A percentile compares a stretch with the other conserved stretches of the same genome.
phyloP scores from a whole-genome alignment of 768 basidiomycete genomes.

The Suillus discolor region DNA sequence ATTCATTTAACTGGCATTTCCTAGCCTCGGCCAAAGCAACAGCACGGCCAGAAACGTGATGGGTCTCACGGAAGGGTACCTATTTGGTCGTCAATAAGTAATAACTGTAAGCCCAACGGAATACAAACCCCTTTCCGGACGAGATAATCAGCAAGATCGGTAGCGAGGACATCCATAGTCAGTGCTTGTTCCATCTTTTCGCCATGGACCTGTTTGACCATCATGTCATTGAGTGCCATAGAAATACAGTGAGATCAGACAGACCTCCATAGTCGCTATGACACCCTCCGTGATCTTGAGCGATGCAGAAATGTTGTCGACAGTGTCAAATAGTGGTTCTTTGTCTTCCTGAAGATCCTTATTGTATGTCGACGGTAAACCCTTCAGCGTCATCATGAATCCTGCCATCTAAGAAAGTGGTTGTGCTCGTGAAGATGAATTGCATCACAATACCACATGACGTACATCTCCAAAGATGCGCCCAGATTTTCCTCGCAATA shows the following conservation, averaged over 20 bases:
- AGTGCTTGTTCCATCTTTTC: conserved; percentile 89
- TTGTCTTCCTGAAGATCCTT: conserved; percentile 99
- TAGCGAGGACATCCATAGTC: conserved; percentile 98
- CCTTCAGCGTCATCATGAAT: conserved; percentile 96
- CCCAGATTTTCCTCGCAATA: conserved; percentile 93
- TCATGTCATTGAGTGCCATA: background rate
- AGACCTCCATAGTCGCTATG: conserved; percentile 83
- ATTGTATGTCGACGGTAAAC: conserved; percentile 98
- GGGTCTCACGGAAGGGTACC: conserved; percentile 99
- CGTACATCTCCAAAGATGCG: conserved; percentile 90
- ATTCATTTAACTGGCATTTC: conserved; percentile 77
- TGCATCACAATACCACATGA: conserved; percentile 9
- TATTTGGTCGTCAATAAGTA: conserved; percentile 31
- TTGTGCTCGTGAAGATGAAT: conserved; percentile 5
- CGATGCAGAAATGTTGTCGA: conserved; percentile 86
- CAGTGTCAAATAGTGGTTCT: conserved; percentile 93
- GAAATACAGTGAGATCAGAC: conserved; percentile 23
- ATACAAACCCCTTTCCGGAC: conserved; percentile 92
- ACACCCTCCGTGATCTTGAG: conserved; percentile 95
- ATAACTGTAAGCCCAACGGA: conserved; percentile 10
- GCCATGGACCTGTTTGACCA: conserved; percentile 68
- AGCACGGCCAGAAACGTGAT: conserved; percentile 96
- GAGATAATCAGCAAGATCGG: conserved; percentile 98
- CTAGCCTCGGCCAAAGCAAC: conserved; percentile 91
- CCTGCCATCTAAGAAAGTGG: conserved; percentile 79